A percentile compares a stretch with the other conserved stretches of the same genome.
These are phyloP conservation scores for Hansenula lynferdii DNA, from an alignment of 1,139 yeast species.

Conservation along the genomic window DNA sequence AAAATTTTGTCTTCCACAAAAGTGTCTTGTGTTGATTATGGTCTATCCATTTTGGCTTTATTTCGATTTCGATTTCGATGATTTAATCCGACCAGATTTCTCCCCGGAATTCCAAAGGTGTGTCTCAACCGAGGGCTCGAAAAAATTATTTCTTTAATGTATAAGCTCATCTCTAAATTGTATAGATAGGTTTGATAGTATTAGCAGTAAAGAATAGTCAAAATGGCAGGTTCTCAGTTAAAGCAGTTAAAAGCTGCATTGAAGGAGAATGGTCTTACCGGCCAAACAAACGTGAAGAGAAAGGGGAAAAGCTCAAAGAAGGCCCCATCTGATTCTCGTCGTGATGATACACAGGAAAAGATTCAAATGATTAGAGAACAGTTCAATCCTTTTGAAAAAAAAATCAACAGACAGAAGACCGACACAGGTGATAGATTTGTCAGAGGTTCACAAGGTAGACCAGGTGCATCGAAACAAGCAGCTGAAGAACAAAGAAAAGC, in stretches of 20 bases:
- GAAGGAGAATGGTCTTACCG: conserved; percentile 74
- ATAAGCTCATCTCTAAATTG: conserved; percentile 3
- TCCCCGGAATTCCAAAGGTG: too few species aligned
- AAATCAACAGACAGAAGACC: conserved; percentile 65
- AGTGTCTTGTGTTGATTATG: too few species aligned
- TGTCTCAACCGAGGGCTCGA: neutral
- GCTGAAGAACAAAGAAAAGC: conserved; percentile 71
- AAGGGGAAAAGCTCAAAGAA: conserved; percentile 38
- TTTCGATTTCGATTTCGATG: too few species aligned
- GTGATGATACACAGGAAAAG: conserved; percentile 57
- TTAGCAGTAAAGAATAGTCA: too few species aligned
- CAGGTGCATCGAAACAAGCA: conserved; percentile 68
- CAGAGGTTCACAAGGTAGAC: conserved; percentile 63
- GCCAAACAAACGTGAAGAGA: conserved; percentile 66
- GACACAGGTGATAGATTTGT: conserved; percentile 51
- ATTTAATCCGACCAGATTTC: too few species aligned
- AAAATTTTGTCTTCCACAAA: too few species aligned
- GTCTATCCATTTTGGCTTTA: too few species aligned
- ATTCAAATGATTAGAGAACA: conserved; percentile 65
- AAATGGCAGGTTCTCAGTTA: conserved; percentile 88
- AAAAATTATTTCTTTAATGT: neutral
- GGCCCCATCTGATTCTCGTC: conserved; percentile 62
- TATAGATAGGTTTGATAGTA: too few species aligned
- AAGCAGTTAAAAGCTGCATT: conserved; percentile 76
- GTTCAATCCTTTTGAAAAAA: conserved; percentile 86